A percentile compares a stretch with the other conserved stretches of the same genome.
Conservation (phyloP, 148 eudicot genomes). For the Chenopodium formosanum region DNA sequence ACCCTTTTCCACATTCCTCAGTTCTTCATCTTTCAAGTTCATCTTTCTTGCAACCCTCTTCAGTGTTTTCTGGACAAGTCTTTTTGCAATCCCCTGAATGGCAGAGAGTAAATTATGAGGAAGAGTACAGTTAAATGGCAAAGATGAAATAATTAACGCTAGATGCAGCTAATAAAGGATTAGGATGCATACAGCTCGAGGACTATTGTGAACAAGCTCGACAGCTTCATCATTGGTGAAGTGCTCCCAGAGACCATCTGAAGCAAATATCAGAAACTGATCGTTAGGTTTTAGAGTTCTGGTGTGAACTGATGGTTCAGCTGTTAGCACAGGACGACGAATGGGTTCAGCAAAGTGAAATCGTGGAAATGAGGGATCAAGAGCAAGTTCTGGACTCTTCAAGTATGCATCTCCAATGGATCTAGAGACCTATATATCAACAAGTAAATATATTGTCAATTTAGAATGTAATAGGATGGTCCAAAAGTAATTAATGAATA, state of each 20-base stretch:
- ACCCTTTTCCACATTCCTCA: constrained; percentile 42
- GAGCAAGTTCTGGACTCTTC: constrained; percentile 33
- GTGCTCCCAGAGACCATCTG: constrained; percentile 88
- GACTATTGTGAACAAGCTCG: constrained; percentile 44
- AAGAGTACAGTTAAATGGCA: neutral
- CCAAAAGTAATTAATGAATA: neutral
- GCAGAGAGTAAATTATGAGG: neutral
- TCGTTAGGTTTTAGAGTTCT: constrained; percentile 47
- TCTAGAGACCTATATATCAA: constrained; percentile 56
- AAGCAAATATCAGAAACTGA: constrained; percentile 71
- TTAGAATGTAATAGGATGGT: neutral
- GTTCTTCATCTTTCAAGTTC: constrained; percentile 35
- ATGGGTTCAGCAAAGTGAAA: constrained; percentile 56
- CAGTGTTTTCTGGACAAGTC: constrained; percentile 50
- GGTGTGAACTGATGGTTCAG: constrained; percentile 57
- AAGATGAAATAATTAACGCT: neutral
- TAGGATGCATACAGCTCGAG: constrained; percentile 42
- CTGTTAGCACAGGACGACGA: constrained; percentile 46
- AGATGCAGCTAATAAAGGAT: neutral
- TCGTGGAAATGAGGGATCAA: constrained; percentile 31
- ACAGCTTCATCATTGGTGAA: constrained; percentile 61
- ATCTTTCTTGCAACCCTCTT: constrained; percentile 45
- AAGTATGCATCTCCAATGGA: constrained; percentile 80
- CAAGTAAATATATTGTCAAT: neutral
- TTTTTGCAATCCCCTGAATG: constrained; percentile 65